phyloP scores from a whole-genome alignment of 179 eudicot species.

The Beta corolliflora region DNA sequence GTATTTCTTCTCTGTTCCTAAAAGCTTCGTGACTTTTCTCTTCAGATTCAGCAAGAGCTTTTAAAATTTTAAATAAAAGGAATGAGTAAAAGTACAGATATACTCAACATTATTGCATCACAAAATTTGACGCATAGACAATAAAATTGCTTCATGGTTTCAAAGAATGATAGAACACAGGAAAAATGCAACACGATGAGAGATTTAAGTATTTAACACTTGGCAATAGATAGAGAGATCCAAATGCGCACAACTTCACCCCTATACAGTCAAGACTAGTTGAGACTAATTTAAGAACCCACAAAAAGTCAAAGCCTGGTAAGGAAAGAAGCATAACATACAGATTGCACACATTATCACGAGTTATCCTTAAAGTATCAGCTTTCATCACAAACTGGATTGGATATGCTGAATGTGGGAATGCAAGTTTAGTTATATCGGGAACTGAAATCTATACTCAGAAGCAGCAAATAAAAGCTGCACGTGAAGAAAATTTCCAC shows the following conservation, averaged over 20 bases:
- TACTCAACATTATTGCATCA: not conserved
- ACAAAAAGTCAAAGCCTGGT: not conserved
- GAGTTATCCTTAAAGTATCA: not conserved
- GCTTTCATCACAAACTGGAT: not conserved
- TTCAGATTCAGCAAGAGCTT: constrained; percentile 63
- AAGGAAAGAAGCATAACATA: not conserved
- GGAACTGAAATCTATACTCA: too few relatives aligned
- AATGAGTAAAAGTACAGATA: not conserved
- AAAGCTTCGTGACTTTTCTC: constrained; percentile 50
- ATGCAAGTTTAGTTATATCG: too few relatives aligned
- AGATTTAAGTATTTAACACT: not conserved
- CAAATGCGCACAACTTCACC: not conserved
- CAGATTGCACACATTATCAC: too few relatives aligned
- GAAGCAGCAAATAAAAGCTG: too few relatives aligned
- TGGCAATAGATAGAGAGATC: not conserved
- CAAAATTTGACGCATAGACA: not conserved
- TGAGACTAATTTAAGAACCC: not conserved
- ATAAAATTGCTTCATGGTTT: not conserved
- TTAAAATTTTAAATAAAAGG: constrained; percentile 21
- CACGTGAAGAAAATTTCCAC: too few relatives aligned
- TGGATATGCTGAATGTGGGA: not conserved
- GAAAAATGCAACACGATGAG: not conserved
- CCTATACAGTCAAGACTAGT: not conserved
- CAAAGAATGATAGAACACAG: not conserved
- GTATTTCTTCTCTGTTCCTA: constrained; percentile 50